Evolutionary conservation across 2,329 filamentous ascomycete species (phyloP).

Genomic region (Simplicillium sp.): DNA sequence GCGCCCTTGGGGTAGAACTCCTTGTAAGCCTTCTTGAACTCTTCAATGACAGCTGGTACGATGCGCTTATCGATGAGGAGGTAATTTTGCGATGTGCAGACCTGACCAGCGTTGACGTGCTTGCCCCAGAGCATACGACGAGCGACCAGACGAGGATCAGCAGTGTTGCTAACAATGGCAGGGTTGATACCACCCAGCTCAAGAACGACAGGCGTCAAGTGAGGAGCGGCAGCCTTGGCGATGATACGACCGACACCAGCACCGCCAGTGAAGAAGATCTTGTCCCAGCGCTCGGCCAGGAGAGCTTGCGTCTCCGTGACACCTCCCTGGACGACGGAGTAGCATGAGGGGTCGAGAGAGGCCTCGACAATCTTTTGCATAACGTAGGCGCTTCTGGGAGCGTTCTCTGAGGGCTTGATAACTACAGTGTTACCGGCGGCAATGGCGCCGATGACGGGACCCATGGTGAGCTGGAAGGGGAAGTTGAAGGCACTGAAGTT

Average conservation of each 20-base stretch:
- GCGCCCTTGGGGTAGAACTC: conserved; percentile 16
- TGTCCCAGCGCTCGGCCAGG: conserved; percentile 27
- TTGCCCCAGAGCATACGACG: conserved; percentile 32
- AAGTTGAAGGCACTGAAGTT: conserved; percentile 29
- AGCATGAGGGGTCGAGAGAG: conserved; percentile 30
- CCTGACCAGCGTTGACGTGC: conserved; percentile 28
- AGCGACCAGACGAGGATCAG: conserved; percentile 30
- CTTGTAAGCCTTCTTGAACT: conserved; percentile 22
- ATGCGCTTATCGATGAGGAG: conserved; percentile 31
- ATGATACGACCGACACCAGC: conserved; percentile 26
- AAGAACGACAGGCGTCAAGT: conserved; percentile 32
- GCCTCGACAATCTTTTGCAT: conserved; percentile 27
- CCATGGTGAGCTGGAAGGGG: conserved; percentile 25
- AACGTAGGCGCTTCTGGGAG: conserved; percentile 21
- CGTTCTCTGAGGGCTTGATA: conserved; percentile 34
- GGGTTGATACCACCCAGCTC: conserved; percentile 36
- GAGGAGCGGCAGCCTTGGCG: conserved; percentile 27
- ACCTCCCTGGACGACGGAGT: conserved; percentile 24
- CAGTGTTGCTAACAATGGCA: conserved; percentile 28
- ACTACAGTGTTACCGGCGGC: conserved; percentile 29
- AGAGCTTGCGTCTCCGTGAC: conserved; percentile 24
- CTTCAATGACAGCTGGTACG: conserved; percentile 23
- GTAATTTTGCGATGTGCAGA: conserved; percentile 24
- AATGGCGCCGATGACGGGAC: conserved; percentile 31
- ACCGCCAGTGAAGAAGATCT: conserved; percentile 37